Conservation (phyloP, 192 early-diverging fungal genomes). For the Coemansia interrupta region DNA sequence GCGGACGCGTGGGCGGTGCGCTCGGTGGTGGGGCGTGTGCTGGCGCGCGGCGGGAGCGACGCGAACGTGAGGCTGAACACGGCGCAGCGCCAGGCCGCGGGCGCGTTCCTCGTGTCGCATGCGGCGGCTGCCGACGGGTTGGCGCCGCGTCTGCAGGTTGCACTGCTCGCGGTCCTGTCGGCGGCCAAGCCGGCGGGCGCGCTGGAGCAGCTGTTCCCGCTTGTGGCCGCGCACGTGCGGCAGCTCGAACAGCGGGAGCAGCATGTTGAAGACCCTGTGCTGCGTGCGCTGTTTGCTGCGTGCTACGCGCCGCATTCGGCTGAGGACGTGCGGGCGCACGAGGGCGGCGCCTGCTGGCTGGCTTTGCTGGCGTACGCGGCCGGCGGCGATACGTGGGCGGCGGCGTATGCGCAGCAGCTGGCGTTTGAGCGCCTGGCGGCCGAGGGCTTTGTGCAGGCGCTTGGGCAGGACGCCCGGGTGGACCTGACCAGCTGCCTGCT, state of each 20-base stretch:
- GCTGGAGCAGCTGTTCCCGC: conserved; percentile 33
- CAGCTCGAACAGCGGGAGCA: conserved; percentile 6
- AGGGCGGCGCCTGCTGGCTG: conserved; percentile 14
- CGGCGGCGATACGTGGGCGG: conserved; percentile 14
- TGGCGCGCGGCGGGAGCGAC: conserved; percentile 23
- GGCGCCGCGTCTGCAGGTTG: conserved; percentile 39
- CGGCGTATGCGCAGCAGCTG: conserved; percentile 40
- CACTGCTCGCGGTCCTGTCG: conserved; percentile 20
- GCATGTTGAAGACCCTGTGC: conserved; percentile 15
- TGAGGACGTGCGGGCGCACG: conserved; percentile 2
- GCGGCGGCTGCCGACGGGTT: conserved; percentile 44
- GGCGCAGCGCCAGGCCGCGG: conserved; percentile 38
- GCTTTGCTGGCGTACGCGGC: conserved; percentile 20
- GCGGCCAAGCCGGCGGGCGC: conserved; percentile 8
- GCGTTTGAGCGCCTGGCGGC: conserved; percentile 31
- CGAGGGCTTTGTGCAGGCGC: conserved; percentile 12
- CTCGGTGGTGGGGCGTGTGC: conserved; percentile 36
- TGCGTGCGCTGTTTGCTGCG: conserved; percentile 26
- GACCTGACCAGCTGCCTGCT: conserved; percentile 29
- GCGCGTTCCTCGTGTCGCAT: conserved; percentile 58
- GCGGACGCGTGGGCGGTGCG: conserved; percentile 36
- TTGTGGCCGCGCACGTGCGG: conserved; percentile 15
- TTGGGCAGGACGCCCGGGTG: conserved; percentile 7
- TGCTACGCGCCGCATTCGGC: conserved; percentile 24
- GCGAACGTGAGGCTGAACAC: conserved; percentile 20